Evolutionary conservation across 495 filamentous ascomycete species (phyloP).

Genomic region (Aspergillus coremiiformis): DNA sequence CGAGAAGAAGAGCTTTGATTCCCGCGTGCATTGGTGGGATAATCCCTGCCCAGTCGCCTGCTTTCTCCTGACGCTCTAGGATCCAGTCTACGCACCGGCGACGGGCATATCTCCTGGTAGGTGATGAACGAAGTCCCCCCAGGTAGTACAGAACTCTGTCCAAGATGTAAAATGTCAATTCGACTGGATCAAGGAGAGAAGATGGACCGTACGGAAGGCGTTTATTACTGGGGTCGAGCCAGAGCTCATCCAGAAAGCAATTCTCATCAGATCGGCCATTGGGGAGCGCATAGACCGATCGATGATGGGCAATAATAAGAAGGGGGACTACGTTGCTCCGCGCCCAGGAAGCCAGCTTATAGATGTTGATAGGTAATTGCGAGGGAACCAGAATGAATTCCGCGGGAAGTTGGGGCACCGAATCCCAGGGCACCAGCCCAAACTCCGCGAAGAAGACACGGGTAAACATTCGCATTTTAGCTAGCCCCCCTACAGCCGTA

Average conservation of each 20-base stretch:
- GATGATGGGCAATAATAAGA: constrained; percentile 28
- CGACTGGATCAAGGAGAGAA: too few species aligned
- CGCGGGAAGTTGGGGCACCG: constrained; percentile 31
- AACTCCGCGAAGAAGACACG: constrained; percentile 35
- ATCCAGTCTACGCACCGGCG: constrained; percentile 23
- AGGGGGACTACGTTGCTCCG: constrained; percentile 31
- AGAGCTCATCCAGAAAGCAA: constrained; percentile 35
- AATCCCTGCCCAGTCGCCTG: constrained; percentile 26
- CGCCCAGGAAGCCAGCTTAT: constrained; percentile 31
- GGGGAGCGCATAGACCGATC: constrained; percentile 29
- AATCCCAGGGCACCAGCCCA: constrained; percentile 36
- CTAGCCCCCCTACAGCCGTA: constrained; percentile 28
- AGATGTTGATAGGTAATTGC: constrained; percentile 29
- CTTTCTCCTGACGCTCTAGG: constrained; percentile 24
- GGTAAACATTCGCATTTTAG: constrained; percentile 30
- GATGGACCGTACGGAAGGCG: too few species aligned
- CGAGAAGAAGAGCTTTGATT: constrained; percentile 23
- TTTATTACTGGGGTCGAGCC: constrained; percentile 25
- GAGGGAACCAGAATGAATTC: constrained; percentile 35
- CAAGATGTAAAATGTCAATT: too few species aligned
- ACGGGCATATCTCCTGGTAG: background rate
- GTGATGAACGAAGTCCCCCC: background rate
- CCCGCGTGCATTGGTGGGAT: constrained; percentile 25
- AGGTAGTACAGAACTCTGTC: background rate
- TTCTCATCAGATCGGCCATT: constrained; percentile 23